Evolutionary conservation across 139 green algal species (phyloP).

Genomic region (Chlorella sp.): DNA sequence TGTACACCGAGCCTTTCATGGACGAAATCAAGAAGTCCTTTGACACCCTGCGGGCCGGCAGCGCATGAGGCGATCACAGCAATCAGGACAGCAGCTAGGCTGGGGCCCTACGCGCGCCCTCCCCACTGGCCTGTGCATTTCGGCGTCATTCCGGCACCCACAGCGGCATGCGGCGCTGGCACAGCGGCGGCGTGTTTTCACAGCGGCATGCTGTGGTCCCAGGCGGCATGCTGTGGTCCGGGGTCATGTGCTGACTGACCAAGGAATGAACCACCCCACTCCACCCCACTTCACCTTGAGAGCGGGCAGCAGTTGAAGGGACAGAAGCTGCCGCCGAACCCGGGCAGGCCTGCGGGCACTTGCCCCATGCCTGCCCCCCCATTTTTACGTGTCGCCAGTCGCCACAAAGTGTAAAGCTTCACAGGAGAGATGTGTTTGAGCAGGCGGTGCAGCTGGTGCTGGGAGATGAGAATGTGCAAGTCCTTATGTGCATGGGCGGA

Average conservation of each 20-base stretch:
- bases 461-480: neutral
- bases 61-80: neutral
- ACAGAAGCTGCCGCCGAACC: neutral
- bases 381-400: neutral
- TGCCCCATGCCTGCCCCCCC: neutral
- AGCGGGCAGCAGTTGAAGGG: neutral
- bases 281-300: neutral
- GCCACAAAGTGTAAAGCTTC: neutral
- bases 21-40: constrained; percentile 78
- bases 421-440: no score
- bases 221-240: no score
- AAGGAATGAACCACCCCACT: neutral
- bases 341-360: neutral
- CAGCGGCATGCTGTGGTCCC: no score
- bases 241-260: no score
- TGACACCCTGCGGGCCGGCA: constrained; percentile 17
- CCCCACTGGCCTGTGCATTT: no score
- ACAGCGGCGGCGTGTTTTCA: no score
- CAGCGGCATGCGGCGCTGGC: neutral
- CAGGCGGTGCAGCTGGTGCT: neutral
- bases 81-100: no score
- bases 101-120: no score
- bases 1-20: constrained; percentile 96
- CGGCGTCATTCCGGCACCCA: neutral
- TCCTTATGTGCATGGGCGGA: no score